Base-by-base conservation (phyloP, 768 basidiomycete genomes). In the Scleroderma citrinum region DNA sequence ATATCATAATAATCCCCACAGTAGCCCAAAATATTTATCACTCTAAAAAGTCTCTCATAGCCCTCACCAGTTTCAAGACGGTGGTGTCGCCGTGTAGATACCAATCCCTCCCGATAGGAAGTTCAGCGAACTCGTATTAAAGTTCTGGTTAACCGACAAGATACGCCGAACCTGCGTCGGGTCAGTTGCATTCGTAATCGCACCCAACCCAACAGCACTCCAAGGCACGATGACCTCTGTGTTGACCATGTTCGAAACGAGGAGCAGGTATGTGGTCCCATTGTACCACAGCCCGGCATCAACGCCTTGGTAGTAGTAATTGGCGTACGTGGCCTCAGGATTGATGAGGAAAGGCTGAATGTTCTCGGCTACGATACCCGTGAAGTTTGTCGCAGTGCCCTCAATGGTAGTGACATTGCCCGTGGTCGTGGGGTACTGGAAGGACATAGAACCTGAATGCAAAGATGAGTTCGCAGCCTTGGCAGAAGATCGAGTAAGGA, bases 401-500 rank as follows among this genome's bases (percentile, higher is more conserved):
- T 60, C 62, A 36, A 67, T 64, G 8, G n/a, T n/a, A n/a, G n/a
- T n/a, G n/a, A n/a, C n/a, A n/a, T n/a, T 51, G 19, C 56, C 56
- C 3, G 59, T 53, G 7, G 54, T 52, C 8, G 59, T 60, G 5
- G 64, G 66, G 23, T 54, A 29, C 26, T 29, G 8, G 8, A 29
- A 29, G 26, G 26, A 29, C 26, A 29, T 29, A 8, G 26, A 29
- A 29, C 26, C n/a, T n/a, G 8, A 29, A 29, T 29, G 26, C 26
- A 29, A 8, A 8, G 26, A 29, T 29, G 26, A 29, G 26, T 29
- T 5, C 8, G 26, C 26, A 29, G 26, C 26, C 26, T 8, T n/a
- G 37, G 26, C 13, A 12, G 16, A 14, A 12, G 8, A 8, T 29
- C 26, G 23, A 11, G 13, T 12, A 3, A 14, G 11, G 13, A 32